Percentiles rank a stretch among this genome's conserved stretches.
Evolutionary conservation across 208 protist species (phyloP).

Genomic region (Trypanosoma rangeli): DNA sequence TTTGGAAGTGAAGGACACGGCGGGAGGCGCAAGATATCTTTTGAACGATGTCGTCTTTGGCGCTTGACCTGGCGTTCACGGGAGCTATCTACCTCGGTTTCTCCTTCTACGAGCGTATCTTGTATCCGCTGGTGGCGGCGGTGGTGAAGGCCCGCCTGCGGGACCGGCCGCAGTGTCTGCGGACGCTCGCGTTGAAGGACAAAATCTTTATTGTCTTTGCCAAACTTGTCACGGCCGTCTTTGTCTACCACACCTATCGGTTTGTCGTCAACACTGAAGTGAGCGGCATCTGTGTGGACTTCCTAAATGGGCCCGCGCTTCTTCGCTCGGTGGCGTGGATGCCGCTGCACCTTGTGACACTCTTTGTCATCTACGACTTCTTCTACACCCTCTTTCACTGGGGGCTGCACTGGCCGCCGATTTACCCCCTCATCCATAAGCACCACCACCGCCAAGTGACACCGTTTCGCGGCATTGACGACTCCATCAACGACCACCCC

Average conservation of each 20-base stretch:
- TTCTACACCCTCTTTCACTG: constrained; percentile 92
- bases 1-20: background rate
- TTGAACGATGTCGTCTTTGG: background rate
- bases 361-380: constrained; percentile 91
- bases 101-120: constrained; percentile 51
- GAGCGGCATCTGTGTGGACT: constrained; percentile 47
- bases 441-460: constrained; percentile 90
- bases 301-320: constrained; percentile 29
- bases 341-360: constrained; percentile 45
- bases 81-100: constrained; percentile 61
- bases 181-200: constrained; percentile 47
- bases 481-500: constrained; percentile 92
- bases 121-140: constrained; percentile 44
- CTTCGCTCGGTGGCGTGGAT: constrained; percentile 46
- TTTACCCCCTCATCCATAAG: constrained; percentile 91
- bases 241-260: constrained; percentile 65
- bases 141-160: constrained; percentile 47
- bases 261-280: constrained; percentile 46
- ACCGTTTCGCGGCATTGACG: constrained; percentile 86
- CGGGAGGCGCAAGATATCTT: background rate
- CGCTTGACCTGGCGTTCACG: constrained; percentile 33
- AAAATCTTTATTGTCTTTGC: constrained; percentile 54
- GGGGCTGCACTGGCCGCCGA: constrained; percentile 74
- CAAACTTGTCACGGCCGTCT: constrained; percentile 57
- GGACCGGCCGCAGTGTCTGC: constrained; percentile 38